These are phyloP conservation scores for Paecilomyces niveus DNA, from an alignment of 2,329 filamentous ascomycete species.

Conservation along the genomic window DNA sequence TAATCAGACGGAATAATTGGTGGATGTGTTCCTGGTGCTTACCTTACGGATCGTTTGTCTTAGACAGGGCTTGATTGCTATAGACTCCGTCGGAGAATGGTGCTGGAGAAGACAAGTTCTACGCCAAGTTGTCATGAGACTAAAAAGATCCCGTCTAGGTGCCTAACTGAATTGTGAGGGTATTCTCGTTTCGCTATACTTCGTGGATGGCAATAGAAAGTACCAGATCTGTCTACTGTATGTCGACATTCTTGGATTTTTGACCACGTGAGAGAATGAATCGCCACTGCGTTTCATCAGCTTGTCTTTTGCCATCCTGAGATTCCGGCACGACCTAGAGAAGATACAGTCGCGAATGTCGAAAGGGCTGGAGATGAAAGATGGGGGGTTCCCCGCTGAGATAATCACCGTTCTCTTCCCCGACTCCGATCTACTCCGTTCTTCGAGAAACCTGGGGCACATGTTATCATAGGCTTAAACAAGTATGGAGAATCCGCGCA, in stretches of 20 bases:
- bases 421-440: neutral
- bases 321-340: neutral
- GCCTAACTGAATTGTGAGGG: neutral
- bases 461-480: neutral
- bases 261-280: neutral
- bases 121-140: neutral
- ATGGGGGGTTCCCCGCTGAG: neutral
- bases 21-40: neutral
- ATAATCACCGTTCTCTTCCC: neutral
- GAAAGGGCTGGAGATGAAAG: neutral
- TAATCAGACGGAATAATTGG: neutral
- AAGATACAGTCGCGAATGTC: neutral
- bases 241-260: neutral
- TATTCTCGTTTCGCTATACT: neutral
- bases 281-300: neutral
- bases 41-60: neutral
- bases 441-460: neutral
- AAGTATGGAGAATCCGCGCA: neutral
- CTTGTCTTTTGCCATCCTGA: neutral
- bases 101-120: neutral
- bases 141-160: neutral
- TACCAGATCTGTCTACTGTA: neutral
- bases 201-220: neutral
- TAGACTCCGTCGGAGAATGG: neutral
- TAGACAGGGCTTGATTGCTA: neutral